Evolutionary conservation across 1,139 yeast species (phyloP).

Genomic region (Pichia sp.): DNA sequence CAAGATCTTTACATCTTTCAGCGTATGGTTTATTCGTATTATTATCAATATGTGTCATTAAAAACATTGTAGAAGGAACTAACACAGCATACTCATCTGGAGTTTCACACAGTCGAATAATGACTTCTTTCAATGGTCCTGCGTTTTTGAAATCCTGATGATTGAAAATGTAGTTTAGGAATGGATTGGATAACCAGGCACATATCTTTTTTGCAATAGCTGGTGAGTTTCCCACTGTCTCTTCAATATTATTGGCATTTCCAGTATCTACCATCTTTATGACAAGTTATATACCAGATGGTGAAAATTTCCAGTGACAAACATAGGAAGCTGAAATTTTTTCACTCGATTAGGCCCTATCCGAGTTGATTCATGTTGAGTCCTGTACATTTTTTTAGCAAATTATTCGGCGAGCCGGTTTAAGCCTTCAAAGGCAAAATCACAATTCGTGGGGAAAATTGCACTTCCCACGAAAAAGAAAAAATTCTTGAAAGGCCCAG

Average conservation of each 20-base stretch:
- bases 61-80: constrained; percentile 52
- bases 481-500: not conserved
- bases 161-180: constrained; percentile 62
- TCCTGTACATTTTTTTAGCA: too few relatives aligned
- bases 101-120: constrained; percentile 35
- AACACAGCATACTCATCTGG: constrained; percentile 49
- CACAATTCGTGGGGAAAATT: not conserved
- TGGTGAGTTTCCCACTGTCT: not conserved
- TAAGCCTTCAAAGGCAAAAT: not conserved
- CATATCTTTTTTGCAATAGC: not conserved
- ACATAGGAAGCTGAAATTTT: not conserved
- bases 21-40: constrained; percentile 39
- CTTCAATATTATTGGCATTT: not conserved
- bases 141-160: constrained; percentile 46
- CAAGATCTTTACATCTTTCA: constrained; percentile 59
- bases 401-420: not conserved
- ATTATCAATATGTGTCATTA: constrained; percentile 48
- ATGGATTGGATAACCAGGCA: constrained; percentile 48
- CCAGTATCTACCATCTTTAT: constrained; percentile 19
- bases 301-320: not conserved
- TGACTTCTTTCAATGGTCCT: constrained; percentile 45
- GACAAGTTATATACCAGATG: not conserved
- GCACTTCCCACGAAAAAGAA: not conserved
- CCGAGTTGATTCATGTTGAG: not conserved
- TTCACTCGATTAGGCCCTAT: not conserved